Percentiles rank a stretch among this genome's conserved stretches.
These are phyloP conservation scores for Ilex aquifolium DNA, from an alignment of 257 asterid genomes.

Conservation along the genomic window DNA sequence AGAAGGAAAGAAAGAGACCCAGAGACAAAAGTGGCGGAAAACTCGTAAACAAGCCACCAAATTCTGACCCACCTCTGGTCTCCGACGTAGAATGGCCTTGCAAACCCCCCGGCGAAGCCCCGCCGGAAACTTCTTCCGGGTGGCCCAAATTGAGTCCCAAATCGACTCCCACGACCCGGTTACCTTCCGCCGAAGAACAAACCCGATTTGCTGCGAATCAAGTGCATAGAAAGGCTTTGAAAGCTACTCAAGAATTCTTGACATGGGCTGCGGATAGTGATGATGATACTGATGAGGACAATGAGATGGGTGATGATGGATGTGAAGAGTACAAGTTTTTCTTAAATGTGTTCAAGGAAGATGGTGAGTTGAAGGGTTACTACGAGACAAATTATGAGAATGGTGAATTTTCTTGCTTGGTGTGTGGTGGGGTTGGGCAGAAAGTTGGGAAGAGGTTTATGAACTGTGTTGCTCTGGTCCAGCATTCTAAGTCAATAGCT, in stretches of 20 bases:
- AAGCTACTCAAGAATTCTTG: constrained; percentile 27
- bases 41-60: constrained; percentile 4
- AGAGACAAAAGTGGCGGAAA: constrained; percentile 2
- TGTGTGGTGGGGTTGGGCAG: constrained; percentile 58
- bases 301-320: constrained; percentile 28
- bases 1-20: constrained; percentile 18
- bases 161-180: constrained; percentile 14
- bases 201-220: constrained; percentile 20
- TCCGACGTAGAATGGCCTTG: constrained; percentile 54
- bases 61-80: constrained; percentile 10
- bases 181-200: constrained; percentile 31
- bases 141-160: constrained; percentile 24
- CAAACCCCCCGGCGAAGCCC: constrained; percentile 25
- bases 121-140: constrained; percentile 23
- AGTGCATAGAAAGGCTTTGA: constrained; percentile 49
- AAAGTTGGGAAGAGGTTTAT: constrained; percentile 47
- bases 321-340: constrained; percentile 29
- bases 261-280: constrained; percentile 14
- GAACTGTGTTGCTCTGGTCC: constrained; percentile 66
- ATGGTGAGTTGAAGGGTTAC: constrained; percentile 37
- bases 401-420: constrained; percentile 67
- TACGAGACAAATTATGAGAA: constrained; percentile 38
- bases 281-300: constrained; percentile 34
- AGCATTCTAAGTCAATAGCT: constrained; percentile 46
- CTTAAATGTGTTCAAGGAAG: constrained; percentile 41